These are phyloP conservation scores for Leccinum subspadiceum DNA, from an alignment of 1,284 basidiomycete species.

Conservation along the genomic window DNA sequence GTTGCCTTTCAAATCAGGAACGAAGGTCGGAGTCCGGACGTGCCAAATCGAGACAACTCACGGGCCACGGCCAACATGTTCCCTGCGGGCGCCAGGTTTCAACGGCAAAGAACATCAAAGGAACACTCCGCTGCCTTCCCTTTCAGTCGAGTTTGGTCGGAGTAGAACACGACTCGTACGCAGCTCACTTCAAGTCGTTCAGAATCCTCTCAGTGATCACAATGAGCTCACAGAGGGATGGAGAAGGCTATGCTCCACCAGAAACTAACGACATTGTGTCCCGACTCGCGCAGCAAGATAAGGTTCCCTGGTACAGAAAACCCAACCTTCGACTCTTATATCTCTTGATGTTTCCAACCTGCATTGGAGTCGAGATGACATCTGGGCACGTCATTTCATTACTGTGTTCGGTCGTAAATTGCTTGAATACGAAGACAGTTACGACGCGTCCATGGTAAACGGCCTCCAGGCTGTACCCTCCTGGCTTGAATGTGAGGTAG, in stretches of 20 bases:
- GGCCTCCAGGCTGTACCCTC: constrained; percentile 1
- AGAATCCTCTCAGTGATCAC: too few species aligned
- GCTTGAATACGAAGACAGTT: neutral
- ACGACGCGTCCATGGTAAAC: neutral
- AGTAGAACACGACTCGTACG: too few species aligned
- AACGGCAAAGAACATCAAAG: too few species aligned
- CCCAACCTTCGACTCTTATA: neutral
- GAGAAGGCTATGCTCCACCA: neutral
- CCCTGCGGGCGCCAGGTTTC: too few species aligned
- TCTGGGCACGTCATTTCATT: constrained; percentile 47
- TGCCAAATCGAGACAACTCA: too few species aligned
- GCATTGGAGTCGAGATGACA: constrained; percentile 62
- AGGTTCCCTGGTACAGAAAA: constrained; percentile 48
- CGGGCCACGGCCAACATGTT: too few species aligned
- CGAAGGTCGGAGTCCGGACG: too few species aligned
- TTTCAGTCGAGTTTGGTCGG: too few species aligned
- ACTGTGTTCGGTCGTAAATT: neutral
- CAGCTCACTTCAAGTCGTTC: too few species aligned
- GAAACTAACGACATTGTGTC: constrained; percentile 34
- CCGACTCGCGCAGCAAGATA: constrained; percentile 47
- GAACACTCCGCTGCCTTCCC: too few species aligned
- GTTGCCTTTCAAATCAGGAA: too few species aligned
- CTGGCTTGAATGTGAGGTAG: constrained; percentile 2
- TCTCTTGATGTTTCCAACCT: constrained; percentile 49
- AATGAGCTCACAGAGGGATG: neutral